These are phyloP conservation scores for Trichothecium roseum DNA, from an alignment of 2,329 filamentous ascomycete species.

Conservation along the genomic window DNA sequence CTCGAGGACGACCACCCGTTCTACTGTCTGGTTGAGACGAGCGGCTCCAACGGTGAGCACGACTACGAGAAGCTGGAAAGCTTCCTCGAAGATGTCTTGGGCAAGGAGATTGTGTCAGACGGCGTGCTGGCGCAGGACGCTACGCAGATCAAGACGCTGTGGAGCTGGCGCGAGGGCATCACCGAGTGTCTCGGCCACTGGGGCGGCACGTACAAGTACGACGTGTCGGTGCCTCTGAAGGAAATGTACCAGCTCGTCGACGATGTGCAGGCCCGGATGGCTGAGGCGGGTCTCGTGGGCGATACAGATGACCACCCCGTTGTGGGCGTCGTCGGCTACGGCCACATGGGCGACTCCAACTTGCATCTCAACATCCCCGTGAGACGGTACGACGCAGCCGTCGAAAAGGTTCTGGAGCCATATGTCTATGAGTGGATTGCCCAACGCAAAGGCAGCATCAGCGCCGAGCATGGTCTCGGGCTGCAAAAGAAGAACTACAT, in stretches of 20 bases:
- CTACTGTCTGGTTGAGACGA: slow-evolving; percentile 95
- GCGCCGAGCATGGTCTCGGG: slow-evolving; percentile 89
- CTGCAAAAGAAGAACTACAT: slow-evolving; percentile 94
- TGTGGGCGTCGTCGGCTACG: slow-evolving; percentile 86
- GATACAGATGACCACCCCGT: slow-evolving; percentile 69
- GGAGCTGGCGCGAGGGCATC: slow-evolving; percentile 90
- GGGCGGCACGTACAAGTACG: slow-evolving; percentile 97
- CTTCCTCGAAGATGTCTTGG: slow-evolving; percentile 89
- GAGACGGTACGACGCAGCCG: slow-evolving; percentile 71
- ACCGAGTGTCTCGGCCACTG: slow-evolving; percentile 81
- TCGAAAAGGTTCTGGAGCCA: slow-evolving; percentile 82
- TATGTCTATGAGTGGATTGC: slow-evolving; percentile 97
- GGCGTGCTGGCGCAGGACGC: slow-evolving; percentile 90
- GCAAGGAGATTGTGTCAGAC: slow-evolving; percentile 74
- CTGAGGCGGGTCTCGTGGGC: slow-evolving; percentile 65
- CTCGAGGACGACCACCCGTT: slow-evolving; percentile 81
- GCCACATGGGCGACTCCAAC: slow-evolving; percentile 97
- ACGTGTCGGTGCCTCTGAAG: slow-evolving; percentile 82
- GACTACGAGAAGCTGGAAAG: slow-evolving; percentile 83
- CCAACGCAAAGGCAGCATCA: slow-evolving; percentile 82
- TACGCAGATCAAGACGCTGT: slow-evolving; percentile 76
- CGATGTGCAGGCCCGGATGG: slow-evolving; percentile 65
- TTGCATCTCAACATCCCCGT: slow-evolving; percentile 86
- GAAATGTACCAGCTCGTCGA: slow-evolving; percentile 86
- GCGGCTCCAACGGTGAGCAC: slow-evolving; percentile 87